Base-by-base conservation (phyloP, 139 green algal species). In the Chlamydomonas incerta region DNA sequence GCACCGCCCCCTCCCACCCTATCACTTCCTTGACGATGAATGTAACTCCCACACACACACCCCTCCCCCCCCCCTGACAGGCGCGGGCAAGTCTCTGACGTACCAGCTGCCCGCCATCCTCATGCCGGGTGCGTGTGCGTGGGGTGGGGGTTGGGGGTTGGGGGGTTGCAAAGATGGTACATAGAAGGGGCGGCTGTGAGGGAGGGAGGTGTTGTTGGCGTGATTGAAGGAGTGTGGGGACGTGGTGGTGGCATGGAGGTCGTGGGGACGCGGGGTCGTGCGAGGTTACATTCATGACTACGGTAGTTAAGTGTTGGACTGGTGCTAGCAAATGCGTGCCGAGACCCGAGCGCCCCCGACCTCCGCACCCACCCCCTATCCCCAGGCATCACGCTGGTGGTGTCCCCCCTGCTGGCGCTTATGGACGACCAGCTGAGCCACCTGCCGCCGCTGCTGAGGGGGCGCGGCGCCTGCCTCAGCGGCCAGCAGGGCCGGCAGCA, bases 51-150 rank as follows among this genome's bases (percentile, higher is more conserved):
- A 31, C 60, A n/a, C 60, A 29, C 60, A 11, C 26, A 10, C 72
- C 47, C 47, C 14, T 13, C 10, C 72, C 2, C 47, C 28, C 47
- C 29, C 29, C 6, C 29, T 13, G 11, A 0, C 73, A 81, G 96
- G 96, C 74, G 83, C 93, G 23, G 97, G 97, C 65, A 99, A 99
- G 92, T 96, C 88, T 13, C 90, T 99, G 46, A 97, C 93, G 77
- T 99, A 98, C 85, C 95, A 98, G 92, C 86, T 99, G 82, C 96
- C 97, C 2, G 95, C 97, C 3, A 55, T 96, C 46, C 89, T 99
- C 52, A 81, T 97, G 73, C 90, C 92, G n/a, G 91, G 91, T 92
- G 83, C 65, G 87, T 60, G 5, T n/a, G n/a, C n/a, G n/a, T n/a
- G n/a, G n/a, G n/a, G 41, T 50, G 41, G 41, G 6, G 41, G 71